Evolutionary conservation across 768 basidiomycete genomes (phyloP), one percentile per base, ranked within the genome.

Genomic region (Rhodocollybia butyracea): DNA sequence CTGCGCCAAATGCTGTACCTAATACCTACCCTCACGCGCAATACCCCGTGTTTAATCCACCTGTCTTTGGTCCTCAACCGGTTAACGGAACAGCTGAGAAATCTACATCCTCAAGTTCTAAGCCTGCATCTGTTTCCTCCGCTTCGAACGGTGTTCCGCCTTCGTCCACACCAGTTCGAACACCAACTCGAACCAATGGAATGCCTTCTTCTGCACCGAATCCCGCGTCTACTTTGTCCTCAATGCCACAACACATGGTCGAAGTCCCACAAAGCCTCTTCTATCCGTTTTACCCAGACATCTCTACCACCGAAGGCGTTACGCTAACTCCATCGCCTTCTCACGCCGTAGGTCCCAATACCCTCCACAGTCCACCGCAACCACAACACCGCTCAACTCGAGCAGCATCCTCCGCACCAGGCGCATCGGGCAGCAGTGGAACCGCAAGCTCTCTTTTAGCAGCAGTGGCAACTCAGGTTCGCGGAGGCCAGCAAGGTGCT

Each of bases 261-360:
- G 88, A 91, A 19, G 75, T 91, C 41, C 88, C 89, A 2, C 72
- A 79, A 5, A 79, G 76, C 29, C 68, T 90, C 41, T 91, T 92
- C 70, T 92, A 88, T 62, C 89, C 89, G 0, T 89, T 89, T 73
- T 89, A 78, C 63, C 84, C 88, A 0, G 88, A 89, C 60, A 74
- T 6, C 29, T 7, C 22, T 24, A 11, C 4, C 6, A 22, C 26
- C 3, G 36, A 27, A 13, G 34, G 26, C 31, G n/a, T n/a, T n/a
- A n/a, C n/a, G n/a, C n/a, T n/a, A n/a, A n/a, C n/a, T n/a, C n/a
- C n/a, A n/a, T n/a, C n/a, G n/a, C n/a, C n/a, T 5, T 47, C 54
- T 21, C 46, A 40, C 5, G 29, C 51, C n/a, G n/a, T n/a, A 11
- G 45, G 45, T 6, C 17, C 64, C 17, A 64, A 66, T 43, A 54